Conservation (phyloP, 2,329 filamentous ascomycete genomes). For the Penicillium thymicola region DNA sequence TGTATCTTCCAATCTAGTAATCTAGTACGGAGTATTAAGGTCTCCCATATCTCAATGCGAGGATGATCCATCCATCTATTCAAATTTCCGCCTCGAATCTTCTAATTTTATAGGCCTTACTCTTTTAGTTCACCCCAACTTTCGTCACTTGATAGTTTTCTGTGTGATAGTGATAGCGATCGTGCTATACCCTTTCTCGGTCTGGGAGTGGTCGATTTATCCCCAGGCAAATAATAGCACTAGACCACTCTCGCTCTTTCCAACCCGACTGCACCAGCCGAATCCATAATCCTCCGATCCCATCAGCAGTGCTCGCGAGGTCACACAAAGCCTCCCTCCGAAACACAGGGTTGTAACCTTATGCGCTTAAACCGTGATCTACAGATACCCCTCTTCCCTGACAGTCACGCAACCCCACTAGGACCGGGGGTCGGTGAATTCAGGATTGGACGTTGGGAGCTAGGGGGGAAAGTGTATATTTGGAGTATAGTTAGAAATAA, state of each 20-base stretch:
- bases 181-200: not conserved
- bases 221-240: not conserved
- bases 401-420: conserved; percentile 1
- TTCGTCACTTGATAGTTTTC: conserved; percentile 11
- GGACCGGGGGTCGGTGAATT: conserved; percentile 4
- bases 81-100: not conserved
- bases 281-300: conserved; percentile 22
- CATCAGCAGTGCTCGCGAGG: conserved; percentile 10
- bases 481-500: not conserved
- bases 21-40: not conserved
- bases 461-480: not conserved
- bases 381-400: conserved; percentile 3
- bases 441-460: conserved; percentile 5
- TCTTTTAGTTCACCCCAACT: not conserved
- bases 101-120: not conserved
- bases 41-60: not conserved
- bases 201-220: not conserved
- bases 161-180: conserved; percentile 16
- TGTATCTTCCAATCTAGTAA: not conserved
- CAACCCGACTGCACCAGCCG: conserved; percentile 14
- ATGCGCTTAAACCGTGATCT: conserved; percentile 7
- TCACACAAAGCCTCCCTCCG: conserved; percentile 13
- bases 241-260: conserved; percentile 9
- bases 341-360: conserved; percentile 18
- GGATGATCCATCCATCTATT: not conserved